Evolutionary conservation across 768 basidiomycete genomes (phyloP).

Genomic region (Phaeotremella fagi): DNA sequence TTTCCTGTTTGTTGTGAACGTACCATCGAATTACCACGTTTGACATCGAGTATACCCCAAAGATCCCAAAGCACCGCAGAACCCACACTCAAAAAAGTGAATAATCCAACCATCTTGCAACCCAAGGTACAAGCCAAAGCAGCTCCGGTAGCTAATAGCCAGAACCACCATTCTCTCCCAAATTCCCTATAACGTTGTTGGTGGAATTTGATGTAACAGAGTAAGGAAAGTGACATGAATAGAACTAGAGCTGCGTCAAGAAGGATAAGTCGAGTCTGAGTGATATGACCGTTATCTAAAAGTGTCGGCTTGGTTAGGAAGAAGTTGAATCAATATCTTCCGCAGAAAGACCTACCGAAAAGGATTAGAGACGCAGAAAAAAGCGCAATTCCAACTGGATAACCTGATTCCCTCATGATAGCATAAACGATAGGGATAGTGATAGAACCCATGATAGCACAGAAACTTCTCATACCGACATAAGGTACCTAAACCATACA

Average conservation of each 20-base stretch:
- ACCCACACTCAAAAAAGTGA: slow-evolving; percentile 84
- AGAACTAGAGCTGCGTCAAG: slow-evolving; percentile 90
- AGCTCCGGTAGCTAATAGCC: slow-evolving; percentile 81
- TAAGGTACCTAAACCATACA: slow-evolving; percentile 75
- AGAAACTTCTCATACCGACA: slow-evolving; percentile 85
- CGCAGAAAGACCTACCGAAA: slow-evolving; percentile 60
- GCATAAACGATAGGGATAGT: slow-evolving; percentile 87
- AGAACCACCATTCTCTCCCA: slow-evolving; percentile 85
- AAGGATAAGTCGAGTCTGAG: slow-evolving; percentile 93
- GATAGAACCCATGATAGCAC: slow-evolving; percentile 82
- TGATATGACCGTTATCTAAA: slow-evolving; percentile 88
- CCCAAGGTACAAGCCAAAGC: slow-evolving; percentile 96
- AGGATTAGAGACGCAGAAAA: slow-evolving; percentile 82
- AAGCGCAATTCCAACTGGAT: slow-evolving; percentile 81
- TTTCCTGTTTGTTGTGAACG: slow-evolving; percentile 2
- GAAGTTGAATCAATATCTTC: background rate
- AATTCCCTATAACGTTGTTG: slow-evolving; percentile 93
- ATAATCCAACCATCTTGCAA: slow-evolving; percentile 94
- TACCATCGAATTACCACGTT: slow-evolving; percentile 75
- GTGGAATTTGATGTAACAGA: slow-evolving; percentile 87
- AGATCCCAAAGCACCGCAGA: slow-evolving; percentile 87
- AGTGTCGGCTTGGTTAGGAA: background rate
- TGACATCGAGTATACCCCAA: slow-evolving; percentile 86
- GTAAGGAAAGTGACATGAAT: slow-evolving; percentile 91
- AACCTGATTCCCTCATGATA: slow-evolving; percentile 98